Evolutionary conservation across 331 rosid genomes (phyloP).

Genomic region (Phaseolus coccineus): DNA sequence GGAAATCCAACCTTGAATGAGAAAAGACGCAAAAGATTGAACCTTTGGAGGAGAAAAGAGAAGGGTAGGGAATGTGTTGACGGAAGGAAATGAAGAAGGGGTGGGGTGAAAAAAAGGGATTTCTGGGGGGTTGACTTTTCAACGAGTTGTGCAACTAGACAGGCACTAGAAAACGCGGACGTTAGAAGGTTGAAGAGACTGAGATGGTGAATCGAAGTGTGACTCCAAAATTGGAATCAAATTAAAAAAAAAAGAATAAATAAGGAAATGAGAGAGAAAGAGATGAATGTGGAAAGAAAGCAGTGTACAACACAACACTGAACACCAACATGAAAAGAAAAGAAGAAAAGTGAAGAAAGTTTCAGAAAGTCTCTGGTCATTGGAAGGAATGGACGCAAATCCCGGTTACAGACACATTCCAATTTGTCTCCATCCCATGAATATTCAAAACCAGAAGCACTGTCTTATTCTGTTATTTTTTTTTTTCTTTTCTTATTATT

Average conservation of each 20-base stretch:
- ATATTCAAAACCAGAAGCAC: not conserved
- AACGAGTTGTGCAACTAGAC: conserved; percentile 5
- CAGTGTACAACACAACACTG: not conserved
- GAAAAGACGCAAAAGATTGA: conserved; percentile 10
- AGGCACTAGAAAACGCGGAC: conserved; percentile 27
- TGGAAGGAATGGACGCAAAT: conserved; percentile 34
- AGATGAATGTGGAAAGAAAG: not conserved
- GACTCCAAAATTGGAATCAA: conserved; percentile 1
- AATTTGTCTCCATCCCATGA: conserved; percentile 44
- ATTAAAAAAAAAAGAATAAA: not conserved
- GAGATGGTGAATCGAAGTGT: conserved; percentile 3
- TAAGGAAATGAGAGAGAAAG: not conserved
- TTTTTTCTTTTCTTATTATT: too few relatives aligned
- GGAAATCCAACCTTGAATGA: conserved; percentile 30
- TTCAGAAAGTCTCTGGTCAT: conserved; percentile 15
- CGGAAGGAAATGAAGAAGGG: not conserved
- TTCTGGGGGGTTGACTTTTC: conserved; percentile 40
- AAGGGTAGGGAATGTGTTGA: not conserved
- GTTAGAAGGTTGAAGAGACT: conserved; percentile 8
- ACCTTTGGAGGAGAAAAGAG: conserved; percentile 1
- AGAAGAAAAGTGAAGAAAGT: conserved; percentile 10
- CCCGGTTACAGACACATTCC: conserved; percentile 37
- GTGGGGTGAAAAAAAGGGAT: not conserved
- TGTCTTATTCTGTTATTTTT: too few relatives aligned
- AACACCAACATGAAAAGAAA: conserved; percentile 4